Evolutionary conservation across 805 yeast species (phyloP), one percentile per base, ranked within the genome.

Genomic region (Suhomyces kilbournensis): DNA sequence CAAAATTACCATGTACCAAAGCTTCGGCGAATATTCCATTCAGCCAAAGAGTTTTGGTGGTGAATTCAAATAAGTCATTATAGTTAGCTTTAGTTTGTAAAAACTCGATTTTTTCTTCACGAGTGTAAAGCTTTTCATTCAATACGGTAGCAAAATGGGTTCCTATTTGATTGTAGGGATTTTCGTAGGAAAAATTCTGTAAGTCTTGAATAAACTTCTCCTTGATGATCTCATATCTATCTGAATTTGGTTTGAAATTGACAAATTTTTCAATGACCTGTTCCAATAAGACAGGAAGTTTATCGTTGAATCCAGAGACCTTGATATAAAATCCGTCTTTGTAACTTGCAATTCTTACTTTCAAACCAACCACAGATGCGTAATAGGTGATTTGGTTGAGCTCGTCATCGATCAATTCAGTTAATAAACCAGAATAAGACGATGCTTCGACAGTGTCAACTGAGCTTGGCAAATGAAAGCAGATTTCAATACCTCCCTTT

Each of bases 271-370:
- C 74, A 48, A 90, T 67, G 23, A 92, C 81, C 52, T 83, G 78
- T 46, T 79, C 80, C 23, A 90, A 69, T 44, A 93, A 76, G 12
- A 77, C 79, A 17, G 80, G 77, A 45, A 90, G 72, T 62, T 93
- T 93, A 67, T 94, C 93, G 59, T 88, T 89, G 67, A 86, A 94
- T 2, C 99, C 99, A 39, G 78, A 74, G 20, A 90, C 74, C 46
- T 81, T 81, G 44, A 93, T 63, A 39, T 80, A 79, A 40, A 92
- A 62, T 0, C 97, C 96, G 58, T 85, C 90, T 56, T 86, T 79
- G 51, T 86, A 81, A 53, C 80, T 72, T 28, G 76, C 68, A 40
- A 92, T 75, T 2, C 77, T 69, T 53, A 84, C 83, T 48, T 77
- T 72, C 52, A 90, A 77, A 0, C 94, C 94, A 1, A 94, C 97